Evolutionary conservation across 306 rosid species (phyloP).

Genomic region (Cucumis hystrix): DNA sequence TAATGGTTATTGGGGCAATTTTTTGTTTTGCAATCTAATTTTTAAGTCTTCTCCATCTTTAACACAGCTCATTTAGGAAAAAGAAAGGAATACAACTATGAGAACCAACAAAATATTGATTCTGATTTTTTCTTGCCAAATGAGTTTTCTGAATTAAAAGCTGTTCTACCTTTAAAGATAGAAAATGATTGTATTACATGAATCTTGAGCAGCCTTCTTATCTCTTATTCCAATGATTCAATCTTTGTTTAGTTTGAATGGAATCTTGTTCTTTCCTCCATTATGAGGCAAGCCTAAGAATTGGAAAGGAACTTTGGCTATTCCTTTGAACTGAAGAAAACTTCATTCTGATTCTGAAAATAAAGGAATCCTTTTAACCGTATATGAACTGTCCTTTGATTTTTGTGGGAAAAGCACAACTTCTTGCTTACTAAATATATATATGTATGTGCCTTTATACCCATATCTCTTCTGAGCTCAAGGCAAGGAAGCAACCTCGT

Average conservation of each 20-base stretch:
- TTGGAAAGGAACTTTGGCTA: slow-evolving; percentile 37
- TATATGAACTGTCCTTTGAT: neutral
- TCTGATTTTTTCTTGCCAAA: neutral
- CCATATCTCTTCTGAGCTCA: neutral
- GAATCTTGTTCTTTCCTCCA: slow-evolving; percentile 30
- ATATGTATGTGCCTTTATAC: neutral
- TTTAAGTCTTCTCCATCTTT: neutral
- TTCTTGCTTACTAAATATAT: slow-evolving; percentile 4
- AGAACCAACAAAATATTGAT: neutral
- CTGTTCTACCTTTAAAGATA: neutral
- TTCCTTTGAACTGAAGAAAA: slow-evolving; percentile 38
- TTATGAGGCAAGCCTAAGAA: slow-evolving; percentile 23
- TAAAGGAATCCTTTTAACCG: neutral
- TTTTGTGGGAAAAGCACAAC: slow-evolving; percentile 5
- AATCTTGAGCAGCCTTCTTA: neutral
- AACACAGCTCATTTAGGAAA: neutral
- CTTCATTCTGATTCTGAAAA: neutral
- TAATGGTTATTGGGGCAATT: neutral
- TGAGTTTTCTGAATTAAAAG: neutral
- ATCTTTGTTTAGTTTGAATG: slow-evolving; percentile 2
- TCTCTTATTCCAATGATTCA: neutral
- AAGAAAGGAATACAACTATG: neutral
- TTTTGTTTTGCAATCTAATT: neutral
- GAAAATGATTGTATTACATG: neutral
- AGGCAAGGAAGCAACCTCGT: neutral